A percentile compares a stretch with the other conserved stretches of the same genome.
phyloP scores from a whole-genome alignment of 148 eudicot species.

The Drosera capensis region DNA sequence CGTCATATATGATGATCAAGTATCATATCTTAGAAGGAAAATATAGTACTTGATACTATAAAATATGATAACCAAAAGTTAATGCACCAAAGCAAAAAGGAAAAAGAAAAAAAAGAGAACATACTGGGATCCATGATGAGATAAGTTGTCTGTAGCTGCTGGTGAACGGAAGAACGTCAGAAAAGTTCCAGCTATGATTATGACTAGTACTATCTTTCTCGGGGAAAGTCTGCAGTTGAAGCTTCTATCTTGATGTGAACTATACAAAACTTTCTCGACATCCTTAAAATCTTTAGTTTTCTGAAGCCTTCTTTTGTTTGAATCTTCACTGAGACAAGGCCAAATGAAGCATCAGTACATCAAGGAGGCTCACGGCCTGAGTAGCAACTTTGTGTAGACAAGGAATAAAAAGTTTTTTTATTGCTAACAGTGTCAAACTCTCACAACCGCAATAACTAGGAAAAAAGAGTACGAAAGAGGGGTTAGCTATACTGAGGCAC shows the following conservation, averaged over 20 bases:
- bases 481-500: too few species aligned
- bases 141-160: slow-evolving; percentile 32
- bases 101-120: slow-evolving; percentile 1
- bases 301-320: slow-evolving; percentile 50
- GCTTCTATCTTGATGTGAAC: slow-evolving; percentile 35
- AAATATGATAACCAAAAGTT: neutral
- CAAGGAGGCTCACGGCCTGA: too few species aligned
- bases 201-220: slow-evolving; percentile 34
- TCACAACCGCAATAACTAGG: too few species aligned
- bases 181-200: slow-evolving; percentile 46
- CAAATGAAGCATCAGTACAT: neutral
- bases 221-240: slow-evolving; percentile 34
- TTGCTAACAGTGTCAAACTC: too few species aligned
- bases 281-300: slow-evolving; percentile 47
- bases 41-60: neutral
- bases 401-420: too few species aligned
- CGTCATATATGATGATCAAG: neutral
- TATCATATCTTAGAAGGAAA: neutral
- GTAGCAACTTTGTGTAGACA: too few species aligned
- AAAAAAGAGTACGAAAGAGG: too few species aligned
- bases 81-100: neutral
- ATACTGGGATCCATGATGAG: slow-evolving; percentile 32
- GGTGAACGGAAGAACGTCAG: slow-evolving; percentile 46
- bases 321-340: slow-evolving; percentile 53
- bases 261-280: slow-evolving; percentile 38